Evolutionary conservation across 2,329 filamentous ascomycete species (phyloP).

Genomic region (Dactylellina sp.): DNA sequence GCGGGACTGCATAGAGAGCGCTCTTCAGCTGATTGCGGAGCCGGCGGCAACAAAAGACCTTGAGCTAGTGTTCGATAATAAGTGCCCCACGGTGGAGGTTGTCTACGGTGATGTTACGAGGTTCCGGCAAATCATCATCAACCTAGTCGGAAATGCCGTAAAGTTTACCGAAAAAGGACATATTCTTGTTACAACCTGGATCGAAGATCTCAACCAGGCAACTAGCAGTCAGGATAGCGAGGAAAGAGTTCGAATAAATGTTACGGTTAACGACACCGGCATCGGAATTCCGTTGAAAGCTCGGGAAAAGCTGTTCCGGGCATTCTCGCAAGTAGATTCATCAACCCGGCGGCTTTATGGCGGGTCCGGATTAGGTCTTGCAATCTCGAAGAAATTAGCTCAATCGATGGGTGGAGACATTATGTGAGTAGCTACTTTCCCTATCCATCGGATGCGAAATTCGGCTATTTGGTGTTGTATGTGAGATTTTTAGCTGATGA

Average conservation of each 20-base stretch:
- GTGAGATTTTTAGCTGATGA: conserved; percentile 33
- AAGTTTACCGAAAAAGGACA: conserved; percentile 73
- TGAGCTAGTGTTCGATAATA: conserved; percentile 65
- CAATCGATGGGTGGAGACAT: conserved; percentile 70
- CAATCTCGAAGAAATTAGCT: conserved; percentile 70
- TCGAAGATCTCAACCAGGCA: conserved; percentile 62
- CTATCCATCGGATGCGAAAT: conserved; percentile 59
- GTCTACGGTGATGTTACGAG: conserved; percentile 71
- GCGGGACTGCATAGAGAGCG: conserved; percentile 67
- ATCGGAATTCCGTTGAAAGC: conserved; percentile 68
- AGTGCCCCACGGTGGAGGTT: conserved; percentile 66
- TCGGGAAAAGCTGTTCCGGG: conserved; percentile 68
- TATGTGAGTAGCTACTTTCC: conserved; percentile 63
- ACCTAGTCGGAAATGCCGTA: conserved; percentile 71
- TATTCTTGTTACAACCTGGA: conserved; percentile 65
- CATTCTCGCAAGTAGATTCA: conserved; percentile 70
- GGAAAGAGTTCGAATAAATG: conserved; percentile 66
- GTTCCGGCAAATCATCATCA: conserved; percentile 73
- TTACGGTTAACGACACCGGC: conserved; percentile 69
- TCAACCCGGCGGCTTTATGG: conserved; percentile 69
- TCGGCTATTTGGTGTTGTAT: conserved; percentile 24
- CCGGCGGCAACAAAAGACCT: conserved; percentile 63
- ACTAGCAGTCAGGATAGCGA: conserved; percentile 63
- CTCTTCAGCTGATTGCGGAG: conserved; percentile 66
- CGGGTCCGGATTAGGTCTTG: conserved; percentile 70